Evolutionary conservation across 108 stramenopile species (phyloP), one percentile per base, ranked within the genome.

Genomic region (Chaetoceros tenuissimus): DNA sequence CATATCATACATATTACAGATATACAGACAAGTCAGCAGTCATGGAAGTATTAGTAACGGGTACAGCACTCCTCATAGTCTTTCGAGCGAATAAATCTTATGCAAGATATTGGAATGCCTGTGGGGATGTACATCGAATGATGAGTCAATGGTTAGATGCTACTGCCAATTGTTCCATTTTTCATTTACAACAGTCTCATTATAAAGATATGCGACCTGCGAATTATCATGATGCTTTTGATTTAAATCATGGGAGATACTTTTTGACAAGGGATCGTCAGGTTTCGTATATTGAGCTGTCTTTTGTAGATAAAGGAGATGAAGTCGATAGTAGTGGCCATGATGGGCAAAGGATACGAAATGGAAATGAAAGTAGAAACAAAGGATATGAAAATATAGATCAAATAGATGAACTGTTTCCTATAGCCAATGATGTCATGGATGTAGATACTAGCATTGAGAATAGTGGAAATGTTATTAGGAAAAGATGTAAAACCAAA

Each of bases 21-120:
- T 40, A 13, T 5, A 40, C 34, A 5, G 13, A 10, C 13, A 13
- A 40, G 5, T 13, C 34, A 40, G 13, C 13, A 13, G 75, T 70
- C 26, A 64, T 71, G 5, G 75, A 70, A 31, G 71, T 76, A 0
- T 51, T 76, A 0, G 56, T 76, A 0, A 30, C 60, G 1, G 34
- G 40, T 30, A 56, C 64, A 1, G 31, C 58, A 21, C 64, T 76
- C 26, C 43, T 76, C 1, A 72, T 76, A 22, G 68, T 64, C n/a
- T 76, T 76, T 30, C 23, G 75, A 0, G 75, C 71, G 46, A 76
- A 76, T 45, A 57, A 72, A 40, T 60, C 64, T 3, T 76, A 72
- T 44, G 62, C 68, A 57, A 54, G 70, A 0, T 76, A 76, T 30
- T 76, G 75, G 75, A 71, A 72, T 66, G 75, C 69, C 3, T 72